Conservation (phyloP, 768 basidiomycete species). For the Boletus rubescentipes region DNA sequence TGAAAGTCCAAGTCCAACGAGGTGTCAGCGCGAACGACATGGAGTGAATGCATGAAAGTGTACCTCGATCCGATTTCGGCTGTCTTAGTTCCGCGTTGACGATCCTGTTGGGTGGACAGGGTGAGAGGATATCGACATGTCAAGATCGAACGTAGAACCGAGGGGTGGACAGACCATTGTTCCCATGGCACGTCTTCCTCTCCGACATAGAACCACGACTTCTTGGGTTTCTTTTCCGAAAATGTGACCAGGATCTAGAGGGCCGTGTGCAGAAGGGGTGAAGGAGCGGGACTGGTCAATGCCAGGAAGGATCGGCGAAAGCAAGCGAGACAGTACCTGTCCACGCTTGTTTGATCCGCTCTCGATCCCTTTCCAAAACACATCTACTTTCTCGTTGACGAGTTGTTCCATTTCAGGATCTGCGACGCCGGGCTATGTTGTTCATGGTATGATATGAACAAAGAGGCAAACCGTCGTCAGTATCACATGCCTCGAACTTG, state of each 20-base stretch:
- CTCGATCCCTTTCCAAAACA: constrained; percentile 79
- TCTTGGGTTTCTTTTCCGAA: constrained; percentile 74
- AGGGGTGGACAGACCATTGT: constrained; percentile 55
- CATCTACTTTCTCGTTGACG: constrained; percentile 72
- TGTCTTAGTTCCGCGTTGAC: constrained; percentile 80
- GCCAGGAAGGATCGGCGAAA: neutral
- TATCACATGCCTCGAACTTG: neutral
- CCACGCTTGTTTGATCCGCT: constrained; percentile 60
- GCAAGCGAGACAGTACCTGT: constrained; percentile 44
- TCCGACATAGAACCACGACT: constrained; percentile 74
- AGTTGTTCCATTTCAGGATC: constrained; percentile 71
- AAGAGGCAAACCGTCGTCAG: constrained; percentile 1
- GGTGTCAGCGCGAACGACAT: neutral
- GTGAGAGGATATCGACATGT: too few relatives aligned
- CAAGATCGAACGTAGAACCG: neutral
- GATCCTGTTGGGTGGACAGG: constrained; percentile 45
- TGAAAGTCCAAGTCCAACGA: neutral
- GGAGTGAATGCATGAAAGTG: neutral
- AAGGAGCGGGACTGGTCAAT: constrained; percentile 20
- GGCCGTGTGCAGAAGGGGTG: neutral
- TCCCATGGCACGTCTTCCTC: constrained; percentile 90
- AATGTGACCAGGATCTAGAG: constrained; percentile 64
- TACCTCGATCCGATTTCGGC: constrained; percentile 64
- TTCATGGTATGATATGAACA: neutral
- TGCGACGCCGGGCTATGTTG: constrained; percentile 67